phyloP scores from a whole-genome alignment of 306 rosid species.

The Carpinus viminea region DNA sequence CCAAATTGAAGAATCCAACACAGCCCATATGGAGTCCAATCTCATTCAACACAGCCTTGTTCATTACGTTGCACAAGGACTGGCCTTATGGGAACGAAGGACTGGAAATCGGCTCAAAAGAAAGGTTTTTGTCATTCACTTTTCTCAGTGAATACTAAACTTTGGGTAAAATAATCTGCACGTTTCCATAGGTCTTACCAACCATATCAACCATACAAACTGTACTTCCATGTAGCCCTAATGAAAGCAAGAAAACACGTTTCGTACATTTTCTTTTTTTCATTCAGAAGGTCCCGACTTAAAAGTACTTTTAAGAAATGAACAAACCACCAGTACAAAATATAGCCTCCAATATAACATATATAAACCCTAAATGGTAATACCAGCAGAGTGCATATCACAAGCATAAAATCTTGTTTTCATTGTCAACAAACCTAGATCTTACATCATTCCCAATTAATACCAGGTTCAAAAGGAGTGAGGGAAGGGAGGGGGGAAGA shows the following conservation, averaged over 20 bases:
- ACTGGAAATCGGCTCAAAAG: too few relatives aligned
- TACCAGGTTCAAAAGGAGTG: background rate
- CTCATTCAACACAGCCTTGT: too few relatives aligned
- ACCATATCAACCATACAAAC: background rate
- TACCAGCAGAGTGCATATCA: slow-evolving; percentile 23
- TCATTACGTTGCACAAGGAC: too few relatives aligned
- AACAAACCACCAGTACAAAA: background rate
- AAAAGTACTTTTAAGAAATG: background rate
- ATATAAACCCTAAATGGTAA: slow-evolving; percentile 7
- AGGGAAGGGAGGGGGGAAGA: background rate
- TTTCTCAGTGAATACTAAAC: too few relatives aligned
- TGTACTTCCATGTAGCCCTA: background rate
- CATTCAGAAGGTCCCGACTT: background rate
- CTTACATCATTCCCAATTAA: slow-evolving; percentile 15
- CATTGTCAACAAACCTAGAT: slow-evolving; percentile 17
- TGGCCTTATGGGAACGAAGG: too few relatives aligned
- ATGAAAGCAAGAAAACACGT: background rate
- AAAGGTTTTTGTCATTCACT: too few relatives aligned
- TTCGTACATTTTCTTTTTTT: background rate
- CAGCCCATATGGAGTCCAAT: too few relatives aligned
- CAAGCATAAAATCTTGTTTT: slow-evolving; percentile 16
- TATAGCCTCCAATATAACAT: background rate
- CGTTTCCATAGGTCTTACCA: background rate
- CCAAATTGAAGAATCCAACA: too few relatives aligned
- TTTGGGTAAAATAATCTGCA: background rate